Evolutionary conservation across 495 filamentous ascomycete genomes (phyloP), one percentile per base, ranked within the genome.

Genomic region (Lasiosphaeria ovina): DNA sequence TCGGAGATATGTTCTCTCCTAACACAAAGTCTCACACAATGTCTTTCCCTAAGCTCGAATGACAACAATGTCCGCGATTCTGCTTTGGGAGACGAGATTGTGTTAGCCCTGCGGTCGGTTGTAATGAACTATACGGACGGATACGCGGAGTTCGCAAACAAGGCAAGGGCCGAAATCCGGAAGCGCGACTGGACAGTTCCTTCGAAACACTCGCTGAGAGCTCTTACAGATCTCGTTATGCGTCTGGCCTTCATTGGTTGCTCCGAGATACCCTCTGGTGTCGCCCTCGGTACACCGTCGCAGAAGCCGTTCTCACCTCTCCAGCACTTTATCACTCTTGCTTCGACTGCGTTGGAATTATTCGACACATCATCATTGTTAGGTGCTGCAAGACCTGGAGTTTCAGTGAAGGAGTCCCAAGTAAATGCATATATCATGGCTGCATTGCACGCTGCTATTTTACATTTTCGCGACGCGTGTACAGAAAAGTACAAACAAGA

Each of bases 51-150:
- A 42, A 73, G 67, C 50, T 62, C 63, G 0, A 72, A 70, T 32
- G 76, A 78, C 38, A 62, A 70, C 42, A 36, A 48, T 10, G 57
- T 50, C 3, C 54, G 62, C 6, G 66, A 72, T 60, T 12, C 56
- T 12, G 62, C 66, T 34, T 58, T 79, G 24, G 71, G 74, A 33
- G 73, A 77, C 53, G 73, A 77, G 49, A 71, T 67, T 2, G 71
- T 76, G 44, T 58, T 69, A 14, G 75, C 74, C 31, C 55, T 79
- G n/a, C 72, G 68, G 9, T 67, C 70, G 14, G 66, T 75, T 31
- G 73, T 76, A 34, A 63, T 66, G 59, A 60, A 62, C 40, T 77
- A 76, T 38, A 69, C 71, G 6, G 63, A 71, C 3, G 72, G 72
- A 5, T 78, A 74, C 35, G 61, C 45, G 3, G 63, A 67, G 35